Base-by-base conservation (phyloP, 192 early-diverging fungal genomes). In the Borealophlyctis nickersoniae region DNA sequence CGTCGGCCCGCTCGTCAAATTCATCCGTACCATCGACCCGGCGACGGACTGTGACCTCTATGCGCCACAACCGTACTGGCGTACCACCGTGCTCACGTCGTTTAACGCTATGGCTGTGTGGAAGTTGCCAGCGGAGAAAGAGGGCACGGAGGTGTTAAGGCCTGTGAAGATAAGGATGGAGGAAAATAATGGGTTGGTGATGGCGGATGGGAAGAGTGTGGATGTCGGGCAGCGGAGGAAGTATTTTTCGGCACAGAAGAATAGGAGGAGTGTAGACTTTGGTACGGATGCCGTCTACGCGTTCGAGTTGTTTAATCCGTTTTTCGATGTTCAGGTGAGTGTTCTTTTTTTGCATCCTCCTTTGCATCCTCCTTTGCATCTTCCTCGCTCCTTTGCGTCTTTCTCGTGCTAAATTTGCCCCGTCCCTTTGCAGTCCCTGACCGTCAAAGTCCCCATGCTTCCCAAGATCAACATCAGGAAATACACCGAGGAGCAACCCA, bases 31-130 rank as follows among this genome's bases (percentile, higher is more conserved):
- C 58, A 50, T 67, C 48, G 66, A 67, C 36, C 66, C 66, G 11
- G 66, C 66, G 1, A 67, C 66, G 3, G 66, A 67, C 31, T 33
- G 59, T 14, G 66, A 67, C 35, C 61, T 67, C 30, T 67, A 67
- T 29, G 57, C 66, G 7, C 52, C 59, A 39, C 51, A 67, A 27
- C 66, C 59, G 51, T 67, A 60, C 32, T 57, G 59, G 49, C 57
- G 66, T 2, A 53, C 58, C 1, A 60, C 66, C 0, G 58, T 67
- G 2, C 58, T 67, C 22, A 67, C 66, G 3, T 60, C 61, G 57
- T 60, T 67, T 57, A 67, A 67, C 29, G 4, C 66, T 2, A 59
- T 67, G 3, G 27, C 58, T 16, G 52, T 39, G 19, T 67, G 66
- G 66, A 67, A 67, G 35, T 59, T 59, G 22, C 9, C 28, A 22